Evolutionary conservation across 371 early-diverging fungal species (phyloP).

Genomic region (Apophysomyces elegans): DNA sequence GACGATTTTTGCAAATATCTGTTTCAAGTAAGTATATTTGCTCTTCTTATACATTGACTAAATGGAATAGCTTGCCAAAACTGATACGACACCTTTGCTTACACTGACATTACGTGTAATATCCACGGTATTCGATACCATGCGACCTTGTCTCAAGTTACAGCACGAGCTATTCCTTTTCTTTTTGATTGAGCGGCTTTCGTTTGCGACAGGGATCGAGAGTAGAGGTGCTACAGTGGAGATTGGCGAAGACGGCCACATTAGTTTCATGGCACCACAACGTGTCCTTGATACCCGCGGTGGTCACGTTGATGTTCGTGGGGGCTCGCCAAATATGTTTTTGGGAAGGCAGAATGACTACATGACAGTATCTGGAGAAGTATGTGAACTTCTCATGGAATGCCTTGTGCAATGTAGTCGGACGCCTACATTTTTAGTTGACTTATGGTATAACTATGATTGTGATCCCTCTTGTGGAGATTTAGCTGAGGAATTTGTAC

Average conservation of each 20-base stretch:
- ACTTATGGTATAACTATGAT: constrained; percentile 95
- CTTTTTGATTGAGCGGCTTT: constrained; percentile 72
- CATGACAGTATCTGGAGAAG: constrained; percentile 68
- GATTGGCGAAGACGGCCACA: constrained; percentile 47
- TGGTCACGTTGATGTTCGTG: constrained; percentile 36
- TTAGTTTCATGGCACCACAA: constrained; percentile 28
- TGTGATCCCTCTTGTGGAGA: constrained; percentile 81
- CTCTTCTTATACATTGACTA: constrained; percentile 8
- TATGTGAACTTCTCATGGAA: constrained; percentile 83
- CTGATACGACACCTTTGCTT: constrained; percentile 64
- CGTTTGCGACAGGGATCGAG: constrained; percentile 48
- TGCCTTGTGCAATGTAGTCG: constrained; percentile 74
- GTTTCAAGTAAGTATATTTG: constrained; percentile 65
- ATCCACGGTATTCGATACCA: constrained; percentile 76
- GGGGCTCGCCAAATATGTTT: constrained; percentile 49
- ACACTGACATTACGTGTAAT: constrained; percentile 67
- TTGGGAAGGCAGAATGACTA: constrained; percentile 48
- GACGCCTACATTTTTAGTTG: constrained; percentile 77
- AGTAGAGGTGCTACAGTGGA: constrained; percentile 39
- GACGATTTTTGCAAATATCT: constrained; percentile 88
- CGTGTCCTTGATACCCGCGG: neutral
- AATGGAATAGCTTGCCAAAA: constrained; percentile 53
- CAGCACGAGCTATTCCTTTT: constrained; percentile 84
- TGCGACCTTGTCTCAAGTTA: constrained; percentile 68
- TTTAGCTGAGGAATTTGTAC: constrained; percentile 86